Conservation (phyloP, 192 early-diverging fungal genomes). For the Funneliformis mosseae region DNA sequence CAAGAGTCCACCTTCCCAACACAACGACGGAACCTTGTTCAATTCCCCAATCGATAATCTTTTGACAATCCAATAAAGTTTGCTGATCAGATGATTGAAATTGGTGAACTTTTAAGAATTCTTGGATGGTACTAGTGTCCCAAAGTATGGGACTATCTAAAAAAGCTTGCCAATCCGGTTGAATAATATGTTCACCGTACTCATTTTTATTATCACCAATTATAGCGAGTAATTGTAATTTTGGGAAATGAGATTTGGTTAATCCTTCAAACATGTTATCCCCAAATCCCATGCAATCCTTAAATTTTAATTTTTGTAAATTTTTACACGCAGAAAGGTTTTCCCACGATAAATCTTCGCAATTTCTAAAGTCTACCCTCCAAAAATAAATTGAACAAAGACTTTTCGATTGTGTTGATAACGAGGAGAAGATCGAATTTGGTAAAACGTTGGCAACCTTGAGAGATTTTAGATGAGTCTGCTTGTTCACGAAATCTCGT, state of each 20-base stretch:
- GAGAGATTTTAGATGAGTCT: conserved; percentile 1
- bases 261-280: not conserved
- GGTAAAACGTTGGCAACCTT: not conserved
- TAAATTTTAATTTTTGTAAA: conserved; percentile 22
- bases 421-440: not conserved
- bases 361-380: not conserved
- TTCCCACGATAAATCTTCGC: not conserved
- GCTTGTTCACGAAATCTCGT: not conserved
- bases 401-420: not conserved
- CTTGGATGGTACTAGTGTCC: not conserved
- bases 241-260: not conserved
- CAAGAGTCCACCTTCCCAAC: not conserved
- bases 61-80: not conserved
- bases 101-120: not conserved
- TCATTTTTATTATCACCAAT: conserved; percentile 8
- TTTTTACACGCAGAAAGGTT: not conserved
- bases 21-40: conserved; percentile 8
- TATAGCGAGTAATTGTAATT: conserved; percentile 13
- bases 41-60: conserved; percentile 17
- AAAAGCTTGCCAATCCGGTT: conserved; percentile 4
- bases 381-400: not conserved
- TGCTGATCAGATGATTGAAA: not conserved
- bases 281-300: conserved; percentile 16
- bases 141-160: not conserved
- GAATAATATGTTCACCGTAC: not conserved